Evolutionary conservation across 345 rosid genomes (phyloP).

Genomic region (Microthlaspi erraticum): DNA sequence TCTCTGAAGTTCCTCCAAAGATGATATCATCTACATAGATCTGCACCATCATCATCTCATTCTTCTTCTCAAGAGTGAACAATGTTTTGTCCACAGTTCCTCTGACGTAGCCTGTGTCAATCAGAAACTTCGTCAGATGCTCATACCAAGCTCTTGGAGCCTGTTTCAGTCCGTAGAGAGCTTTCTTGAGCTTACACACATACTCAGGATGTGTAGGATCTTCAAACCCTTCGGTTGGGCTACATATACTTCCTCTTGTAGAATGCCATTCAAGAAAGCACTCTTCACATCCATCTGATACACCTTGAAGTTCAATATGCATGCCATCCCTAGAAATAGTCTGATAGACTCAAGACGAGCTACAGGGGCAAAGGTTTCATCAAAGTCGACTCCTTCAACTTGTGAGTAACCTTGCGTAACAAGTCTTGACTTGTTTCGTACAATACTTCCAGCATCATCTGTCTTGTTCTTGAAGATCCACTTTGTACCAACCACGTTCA

Average conservation of each 20-base stretch:
- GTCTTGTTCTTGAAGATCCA: too few species aligned
- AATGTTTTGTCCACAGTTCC: not conserved
- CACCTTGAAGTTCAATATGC: not conserved
- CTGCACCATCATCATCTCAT: not conserved
- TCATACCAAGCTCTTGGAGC: not conserved
- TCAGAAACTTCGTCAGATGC: not conserved
- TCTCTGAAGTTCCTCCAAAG: not conserved
- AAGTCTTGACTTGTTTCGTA: too few species aligned
- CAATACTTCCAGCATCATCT: too few species aligned
- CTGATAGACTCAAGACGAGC: too few species aligned
- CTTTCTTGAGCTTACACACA: not conserved
- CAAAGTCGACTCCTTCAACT: too few species aligned
- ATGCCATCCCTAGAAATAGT: not conserved
- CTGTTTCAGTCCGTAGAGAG: not conserved
- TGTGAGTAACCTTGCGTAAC: too few species aligned
- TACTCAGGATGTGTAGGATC: not conserved
- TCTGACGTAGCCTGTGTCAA: not conserved
- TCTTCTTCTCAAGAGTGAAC: rapidly evolving
- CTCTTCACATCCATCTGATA: not conserved
- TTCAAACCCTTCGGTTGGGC: not conserved
- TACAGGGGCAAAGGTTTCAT: too few species aligned
- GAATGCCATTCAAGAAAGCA: not conserved
- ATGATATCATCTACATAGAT: not conserved
- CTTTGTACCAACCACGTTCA: too few species aligned
- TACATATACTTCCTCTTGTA: not conserved